Conservation (phyloP, 768 basidiomycete genomes). For the Cystobasidium tubakii region DNA sequence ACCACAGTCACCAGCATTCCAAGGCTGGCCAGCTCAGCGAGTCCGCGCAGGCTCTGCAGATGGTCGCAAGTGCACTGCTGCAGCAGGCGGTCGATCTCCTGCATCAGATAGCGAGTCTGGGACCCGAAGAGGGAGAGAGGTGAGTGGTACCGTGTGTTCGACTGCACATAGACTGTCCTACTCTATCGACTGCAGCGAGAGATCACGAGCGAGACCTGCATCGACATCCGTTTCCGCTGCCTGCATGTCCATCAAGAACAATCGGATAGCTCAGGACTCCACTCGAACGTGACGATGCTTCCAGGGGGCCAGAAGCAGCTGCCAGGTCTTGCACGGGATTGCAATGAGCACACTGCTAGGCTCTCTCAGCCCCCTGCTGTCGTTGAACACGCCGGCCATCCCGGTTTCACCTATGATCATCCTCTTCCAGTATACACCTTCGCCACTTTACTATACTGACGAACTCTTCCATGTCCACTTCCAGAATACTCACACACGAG, state of each 20-base stretch:
- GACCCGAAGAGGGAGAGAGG: constrained; percentile 4
- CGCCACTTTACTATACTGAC: not conserved
- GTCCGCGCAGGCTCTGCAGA: not conserved
- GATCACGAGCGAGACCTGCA: no score
- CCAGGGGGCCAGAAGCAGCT: not conserved
- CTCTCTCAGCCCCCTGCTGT: not conserved
- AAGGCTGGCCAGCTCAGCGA: not conserved
- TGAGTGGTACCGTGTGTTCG: not conserved
- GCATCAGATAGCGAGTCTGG: not conserved
- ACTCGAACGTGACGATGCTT: no score
- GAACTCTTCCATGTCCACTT: not conserved
- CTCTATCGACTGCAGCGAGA: not conserved
- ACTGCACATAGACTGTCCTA: not conserved
- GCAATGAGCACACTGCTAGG: not conserved
- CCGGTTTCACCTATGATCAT: not conserved
- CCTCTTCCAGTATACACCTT: not conserved
- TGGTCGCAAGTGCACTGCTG: constrained; percentile 5
- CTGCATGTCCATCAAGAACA: no score
- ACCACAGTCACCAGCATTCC: not conserved
- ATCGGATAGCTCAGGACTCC: no score
- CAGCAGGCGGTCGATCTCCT: constrained; percentile 6
- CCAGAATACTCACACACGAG: constrained; percentile 26
- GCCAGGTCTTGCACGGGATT: not conserved
- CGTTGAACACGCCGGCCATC: not conserved
- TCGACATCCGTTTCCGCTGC: no score